Conservation (phyloP, 352 stramenopile species). For the Pythium aristosporum region DNA sequence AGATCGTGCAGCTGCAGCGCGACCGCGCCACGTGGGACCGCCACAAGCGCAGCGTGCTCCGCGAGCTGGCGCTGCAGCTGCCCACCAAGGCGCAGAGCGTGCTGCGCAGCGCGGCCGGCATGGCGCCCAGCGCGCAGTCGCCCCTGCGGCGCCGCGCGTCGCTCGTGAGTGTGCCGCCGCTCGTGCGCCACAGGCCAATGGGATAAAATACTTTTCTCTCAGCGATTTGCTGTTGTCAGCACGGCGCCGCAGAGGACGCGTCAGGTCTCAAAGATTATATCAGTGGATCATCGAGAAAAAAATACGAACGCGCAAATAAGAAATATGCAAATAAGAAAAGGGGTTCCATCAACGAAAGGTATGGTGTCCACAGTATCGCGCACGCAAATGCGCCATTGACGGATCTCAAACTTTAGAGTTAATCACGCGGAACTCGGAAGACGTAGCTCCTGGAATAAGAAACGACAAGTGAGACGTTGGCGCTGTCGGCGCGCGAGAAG, state of each 20-base stretch:
- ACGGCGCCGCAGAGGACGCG: constrained; percentile 7
- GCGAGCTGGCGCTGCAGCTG: constrained; percentile 35
- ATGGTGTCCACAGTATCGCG: constrained; percentile 66
- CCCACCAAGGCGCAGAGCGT: constrained; percentile 22
- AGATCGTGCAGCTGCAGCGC: constrained; percentile 59
- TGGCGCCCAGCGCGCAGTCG: neutral
- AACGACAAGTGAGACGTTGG: neutral
- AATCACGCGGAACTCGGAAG: constrained; percentile 58
- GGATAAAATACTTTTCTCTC: constrained; percentile 48
- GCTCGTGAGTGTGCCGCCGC: constrained; percentile 7
- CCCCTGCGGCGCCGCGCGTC: constrained; percentile 15
- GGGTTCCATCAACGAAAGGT: constrained; percentile 59
- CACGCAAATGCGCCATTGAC: constrained; percentile 42
- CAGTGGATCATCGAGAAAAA: constrained; percentile 74
- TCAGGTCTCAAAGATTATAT: constrained; percentile 90
- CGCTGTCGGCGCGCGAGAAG: too few species aligned
- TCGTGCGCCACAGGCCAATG: constrained; percentile 7
- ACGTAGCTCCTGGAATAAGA: neutral
- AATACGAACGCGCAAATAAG: neutral
- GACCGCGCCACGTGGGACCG: constrained; percentile 52
- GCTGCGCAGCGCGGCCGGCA: constrained; percentile 7
- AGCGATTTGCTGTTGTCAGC: constrained; percentile 58
- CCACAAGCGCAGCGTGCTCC: constrained; percentile 50
- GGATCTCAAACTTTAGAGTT: constrained; percentile 85
- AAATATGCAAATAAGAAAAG: neutral